These are phyloP conservation scores for Prunus mira DNA, from an alignment of 306 rosid genomes.

Conservation along the genomic window DNA sequence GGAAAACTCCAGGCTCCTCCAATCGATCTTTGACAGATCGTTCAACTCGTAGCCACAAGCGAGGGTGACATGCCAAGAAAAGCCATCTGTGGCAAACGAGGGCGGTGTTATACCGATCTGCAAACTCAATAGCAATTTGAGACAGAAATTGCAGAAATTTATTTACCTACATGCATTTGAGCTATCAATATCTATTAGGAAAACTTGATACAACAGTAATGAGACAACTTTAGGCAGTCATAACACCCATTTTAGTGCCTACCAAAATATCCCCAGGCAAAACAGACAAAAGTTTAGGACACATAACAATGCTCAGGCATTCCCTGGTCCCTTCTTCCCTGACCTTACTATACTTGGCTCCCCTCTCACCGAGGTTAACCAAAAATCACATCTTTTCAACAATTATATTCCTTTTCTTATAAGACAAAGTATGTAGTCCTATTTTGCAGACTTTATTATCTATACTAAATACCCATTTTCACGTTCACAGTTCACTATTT, in stretches of 20 bases:
- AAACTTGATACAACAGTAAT: not conserved
- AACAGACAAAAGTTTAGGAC: not conserved
- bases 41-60: slow-evolving; percentile 91
- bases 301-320: not conserved
- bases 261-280: not conserved
- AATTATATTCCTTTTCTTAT: not conserved
- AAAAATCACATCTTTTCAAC: not conserved
- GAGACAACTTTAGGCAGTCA: not conserved
- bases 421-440: not conserved
- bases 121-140: slow-evolving; percentile 79
- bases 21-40: slow-evolving; percentile 61
- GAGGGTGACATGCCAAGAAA: slow-evolving; percentile 94
- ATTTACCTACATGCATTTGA: slow-evolving; percentile 7
- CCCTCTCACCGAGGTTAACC: not conserved
- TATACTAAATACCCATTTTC: not conserved
- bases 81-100: slow-evolving; percentile 99
- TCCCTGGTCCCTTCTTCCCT: not conserved
- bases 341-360: not conserved
- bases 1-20: slow-evolving; percentile 79
- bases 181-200: not conserved
- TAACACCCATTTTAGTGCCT: not conserved
- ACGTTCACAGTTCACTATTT: not conserved
- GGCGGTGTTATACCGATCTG: slow-evolving; percentile 99
- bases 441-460: not conserved
- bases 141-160: slow-evolving; percentile 39